Percentiles rank a stretch among this genome's conserved stretches.
These are phyloP conservation scores for Suhomyces choctaworum DNA, from an alignment of 1,139 yeast species.

Conservation along the genomic window DNA sequence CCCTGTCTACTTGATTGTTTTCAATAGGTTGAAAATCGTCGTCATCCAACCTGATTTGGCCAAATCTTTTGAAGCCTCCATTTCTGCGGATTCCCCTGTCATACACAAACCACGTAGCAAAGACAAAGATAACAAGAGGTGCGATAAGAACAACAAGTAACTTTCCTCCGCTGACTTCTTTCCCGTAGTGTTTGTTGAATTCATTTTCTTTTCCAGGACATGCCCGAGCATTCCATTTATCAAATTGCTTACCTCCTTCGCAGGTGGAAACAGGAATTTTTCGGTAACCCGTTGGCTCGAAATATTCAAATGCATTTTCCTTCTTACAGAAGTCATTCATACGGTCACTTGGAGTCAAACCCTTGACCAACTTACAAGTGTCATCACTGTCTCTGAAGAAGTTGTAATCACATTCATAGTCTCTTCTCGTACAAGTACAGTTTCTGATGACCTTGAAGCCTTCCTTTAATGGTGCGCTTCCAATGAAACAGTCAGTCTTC, in stretches of 20 bases:
- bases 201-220: constrained; percentile 88
- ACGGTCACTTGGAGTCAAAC: constrained; percentile 67
- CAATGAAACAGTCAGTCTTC: constrained; percentile 73
- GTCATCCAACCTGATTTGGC: constrained; percentile 79
- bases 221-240: constrained; percentile 61
- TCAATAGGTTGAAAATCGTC: constrained; percentile 66
- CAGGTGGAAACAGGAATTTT: constrained; percentile 74
- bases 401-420: constrained; percentile 93
- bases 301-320: constrained; percentile 63
- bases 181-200: constrained; percentile 58
- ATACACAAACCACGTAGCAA: constrained; percentile 70
- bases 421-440: constrained; percentile 84
- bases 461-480: constrained; percentile 66
- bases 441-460: constrained; percentile 61
- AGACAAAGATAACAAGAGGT: constrained; percentile 59
- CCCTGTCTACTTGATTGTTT: constrained; percentile 61
- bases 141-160: constrained; percentile 53
- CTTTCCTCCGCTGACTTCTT: constrained; percentile 56
- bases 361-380: constrained; percentile 79
- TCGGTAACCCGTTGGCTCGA: constrained; percentile 80
- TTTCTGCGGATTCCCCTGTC: constrained; percentile 78
- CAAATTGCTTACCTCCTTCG: constrained; percentile 68
- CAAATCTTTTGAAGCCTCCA: constrained; percentile 78
- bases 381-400: constrained; percentile 72
- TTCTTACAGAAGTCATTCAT: constrained; percentile 58